Conservation (phyloP, 208 protist species). For the Spongospora subterranea region DNA sequence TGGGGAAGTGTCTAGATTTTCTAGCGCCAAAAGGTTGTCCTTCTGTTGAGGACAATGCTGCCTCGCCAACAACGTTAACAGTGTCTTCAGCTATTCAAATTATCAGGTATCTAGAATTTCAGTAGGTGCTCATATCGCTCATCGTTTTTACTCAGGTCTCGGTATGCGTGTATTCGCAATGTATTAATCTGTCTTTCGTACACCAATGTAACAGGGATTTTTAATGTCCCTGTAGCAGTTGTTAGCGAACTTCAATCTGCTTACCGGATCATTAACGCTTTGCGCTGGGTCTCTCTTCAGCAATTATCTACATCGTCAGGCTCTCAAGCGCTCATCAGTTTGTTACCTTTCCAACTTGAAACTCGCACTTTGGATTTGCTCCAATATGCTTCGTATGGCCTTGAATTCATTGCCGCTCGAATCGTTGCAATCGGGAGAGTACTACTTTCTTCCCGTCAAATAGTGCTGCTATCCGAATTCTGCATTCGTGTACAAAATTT, state of each 20-base stretch:
- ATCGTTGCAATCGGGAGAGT: not conserved
- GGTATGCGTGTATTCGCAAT: not conserved
- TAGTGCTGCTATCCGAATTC: not conserved
- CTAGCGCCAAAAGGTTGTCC: not conserved
- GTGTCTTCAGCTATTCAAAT: not conserved
- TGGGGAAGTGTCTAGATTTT: not conserved
- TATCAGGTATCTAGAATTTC: too few relatives aligned
- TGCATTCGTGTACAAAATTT: not conserved
- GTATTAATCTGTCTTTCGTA: not conserved
- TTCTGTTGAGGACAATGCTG: not conserved
- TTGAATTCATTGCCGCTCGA: not conserved
- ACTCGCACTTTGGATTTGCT: too few relatives aligned
- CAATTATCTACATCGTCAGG: not conserved
- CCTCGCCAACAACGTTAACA: not conserved
- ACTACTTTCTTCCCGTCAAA: not conserved
- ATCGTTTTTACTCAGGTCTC: not conserved
- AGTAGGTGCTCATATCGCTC: not conserved
- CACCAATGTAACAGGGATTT: not conserved
- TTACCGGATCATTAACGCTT: not conserved
- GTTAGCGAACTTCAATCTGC: not conserved
- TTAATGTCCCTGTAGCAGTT: not conserved
- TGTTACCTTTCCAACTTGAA: too few relatives aligned
- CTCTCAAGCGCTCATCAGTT: not conserved
- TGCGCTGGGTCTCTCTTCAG: not conserved
- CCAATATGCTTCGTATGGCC: not conserved